Evolutionary conservation across 208 protist genomes (phyloP).

Genomic region (Leishmania mexicana): DNA sequence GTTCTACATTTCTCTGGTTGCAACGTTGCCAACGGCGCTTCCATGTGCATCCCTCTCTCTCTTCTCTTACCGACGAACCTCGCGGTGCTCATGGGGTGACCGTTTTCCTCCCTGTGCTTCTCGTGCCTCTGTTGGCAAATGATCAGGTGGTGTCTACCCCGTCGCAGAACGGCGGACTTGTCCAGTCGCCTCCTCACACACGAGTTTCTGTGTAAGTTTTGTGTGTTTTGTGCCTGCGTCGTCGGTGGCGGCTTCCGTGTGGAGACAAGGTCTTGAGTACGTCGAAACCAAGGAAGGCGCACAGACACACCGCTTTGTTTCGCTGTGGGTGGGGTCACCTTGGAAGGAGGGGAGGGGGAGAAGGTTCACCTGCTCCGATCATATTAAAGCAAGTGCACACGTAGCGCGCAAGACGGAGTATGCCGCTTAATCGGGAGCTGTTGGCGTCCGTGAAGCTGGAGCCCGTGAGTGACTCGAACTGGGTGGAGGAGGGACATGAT

Average conservation of each 20-base stretch:
- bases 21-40: neutral
- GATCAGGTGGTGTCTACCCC: neutral
- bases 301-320: neutral
- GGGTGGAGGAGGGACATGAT: conserved; percentile 25
- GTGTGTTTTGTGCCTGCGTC: neutral
- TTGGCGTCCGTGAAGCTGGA: conserved; percentile 73
- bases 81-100: neutral
- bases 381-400: neutral
- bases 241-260: neutral
- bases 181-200: neutral
- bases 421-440: conserved; percentile 74
- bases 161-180: neutral
- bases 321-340: neutral
- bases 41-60: neutral
- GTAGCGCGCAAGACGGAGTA: neutral
- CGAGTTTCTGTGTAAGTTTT: neutral
- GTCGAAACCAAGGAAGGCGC: neutral
- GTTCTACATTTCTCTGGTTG: neutral
- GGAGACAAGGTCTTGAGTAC: neutral
- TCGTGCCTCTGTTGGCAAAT: neutral
- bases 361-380: neutral
- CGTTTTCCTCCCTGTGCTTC: neutral
- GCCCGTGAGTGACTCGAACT: conserved; percentile 30
- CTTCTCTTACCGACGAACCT: neutral
- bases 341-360: neutral